Conservation (phyloP, 1,284 basidiomycete genomes). For the Rhizoctonia solani region DNA sequence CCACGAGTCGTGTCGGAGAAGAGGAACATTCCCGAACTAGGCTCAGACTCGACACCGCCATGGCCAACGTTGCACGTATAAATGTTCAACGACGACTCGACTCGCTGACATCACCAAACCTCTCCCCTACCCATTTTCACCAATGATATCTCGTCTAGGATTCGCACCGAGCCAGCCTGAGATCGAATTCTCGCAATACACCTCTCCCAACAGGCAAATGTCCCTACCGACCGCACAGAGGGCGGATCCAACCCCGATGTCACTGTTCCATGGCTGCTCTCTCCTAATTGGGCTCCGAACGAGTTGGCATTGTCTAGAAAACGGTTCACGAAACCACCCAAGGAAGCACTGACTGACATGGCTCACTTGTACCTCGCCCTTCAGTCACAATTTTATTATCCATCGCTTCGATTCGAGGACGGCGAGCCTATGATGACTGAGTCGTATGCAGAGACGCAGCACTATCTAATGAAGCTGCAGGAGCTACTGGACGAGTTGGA, state of each 20-base stretch:
- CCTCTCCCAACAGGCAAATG: slow-evolving; percentile 7
- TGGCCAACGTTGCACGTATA: too few species aligned
- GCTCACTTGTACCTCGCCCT: background rate
- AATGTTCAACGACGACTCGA: too few species aligned
- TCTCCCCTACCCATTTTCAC: background rate
- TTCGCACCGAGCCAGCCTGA: background rate
- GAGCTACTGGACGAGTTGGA: background rate
- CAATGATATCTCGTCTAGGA: background rate
- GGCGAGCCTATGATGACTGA: background rate
- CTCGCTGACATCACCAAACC: too few species aligned
- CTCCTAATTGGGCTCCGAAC: background rate
- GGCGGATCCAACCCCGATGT: background rate
- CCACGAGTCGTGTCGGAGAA: too few species aligned
- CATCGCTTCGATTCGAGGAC: background rate
- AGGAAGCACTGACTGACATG: background rate
- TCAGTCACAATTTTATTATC: background rate
- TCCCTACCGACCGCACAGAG: too few species aligned
- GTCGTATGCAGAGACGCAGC: background rate
- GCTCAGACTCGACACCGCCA: too few species aligned
- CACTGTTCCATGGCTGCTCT: slow-evolving; percentile 5
- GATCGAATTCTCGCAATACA: slow-evolving; percentile 4
- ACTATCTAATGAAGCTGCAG: background rate
- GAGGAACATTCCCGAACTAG: too few species aligned
- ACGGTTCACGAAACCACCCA: background rate
- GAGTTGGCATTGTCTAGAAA: background rate